phyloP scores from a whole-genome alignment of 2,329 filamentous ascomycete genomes.

The Colletotrichum sp. region DNA sequence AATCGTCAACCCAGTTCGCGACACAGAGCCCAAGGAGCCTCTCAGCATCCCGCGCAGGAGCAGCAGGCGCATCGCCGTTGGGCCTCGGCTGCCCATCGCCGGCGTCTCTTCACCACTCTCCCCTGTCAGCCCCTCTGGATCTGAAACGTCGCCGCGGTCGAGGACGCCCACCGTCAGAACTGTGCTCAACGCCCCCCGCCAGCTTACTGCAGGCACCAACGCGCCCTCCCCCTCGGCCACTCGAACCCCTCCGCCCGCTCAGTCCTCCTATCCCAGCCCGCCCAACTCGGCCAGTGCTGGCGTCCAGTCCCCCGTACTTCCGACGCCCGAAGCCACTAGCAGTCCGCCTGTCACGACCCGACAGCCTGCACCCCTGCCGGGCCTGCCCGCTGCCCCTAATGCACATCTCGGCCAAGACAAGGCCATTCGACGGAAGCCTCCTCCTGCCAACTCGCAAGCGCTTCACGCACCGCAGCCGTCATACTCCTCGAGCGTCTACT shows the following conservation, averaged over 20 bases:
- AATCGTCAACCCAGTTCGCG: conserved; percentile 68
- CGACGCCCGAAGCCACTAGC: conserved; percentile 16
- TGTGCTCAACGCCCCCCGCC: conserved; percentile 24
- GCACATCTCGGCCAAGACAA: conserved; percentile 27
- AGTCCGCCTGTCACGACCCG: not conserved
- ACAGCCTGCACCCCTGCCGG: conserved; percentile 11
- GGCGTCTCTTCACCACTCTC: conserved; percentile 29
- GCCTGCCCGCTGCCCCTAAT: conserved; percentile 16
- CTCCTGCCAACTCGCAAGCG: conserved; percentile 31
- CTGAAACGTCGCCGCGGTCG: conserved; percentile 37
- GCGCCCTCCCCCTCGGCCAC: conserved; percentile 34
- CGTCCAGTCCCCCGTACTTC: conserved; percentile 20
- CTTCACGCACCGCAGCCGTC: conserved; percentile 25
- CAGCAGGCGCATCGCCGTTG: conserved; percentile 43
- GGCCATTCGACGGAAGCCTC: conserved; percentile 52
- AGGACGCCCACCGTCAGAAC: conserved; percentile 37
- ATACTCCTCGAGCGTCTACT: conserved; percentile 34
- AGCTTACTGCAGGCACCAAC: not conserved
- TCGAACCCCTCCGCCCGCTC: conserved; percentile 23
- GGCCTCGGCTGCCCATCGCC: conserved; percentile 22
- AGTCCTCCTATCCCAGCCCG: conserved; percentile 35
- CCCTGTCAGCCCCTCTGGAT: conserved; percentile 33
- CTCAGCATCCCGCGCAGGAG: conserved; percentile 60
- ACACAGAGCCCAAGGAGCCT: conserved; percentile 62
- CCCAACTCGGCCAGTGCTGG: conserved; percentile 30